Percentiles rank a stretch among this genome's conserved stretches.
Conservation (phyloP, 2,329 filamentous ascomycete genomes). For the Annulohypoxylon truncatum region DNA sequence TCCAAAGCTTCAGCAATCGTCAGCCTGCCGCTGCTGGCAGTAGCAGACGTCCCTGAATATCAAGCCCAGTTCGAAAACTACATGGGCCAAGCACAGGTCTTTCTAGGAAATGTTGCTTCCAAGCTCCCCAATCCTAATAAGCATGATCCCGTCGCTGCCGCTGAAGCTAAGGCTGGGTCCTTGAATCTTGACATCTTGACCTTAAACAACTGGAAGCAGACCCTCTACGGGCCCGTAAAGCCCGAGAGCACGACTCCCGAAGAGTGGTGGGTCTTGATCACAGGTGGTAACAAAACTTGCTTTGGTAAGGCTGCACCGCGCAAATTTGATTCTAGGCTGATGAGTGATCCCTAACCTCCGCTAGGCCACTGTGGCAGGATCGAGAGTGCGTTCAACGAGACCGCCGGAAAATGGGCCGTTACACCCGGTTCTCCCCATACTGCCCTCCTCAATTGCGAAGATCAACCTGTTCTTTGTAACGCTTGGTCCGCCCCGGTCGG, state of each 20-base stretch:
- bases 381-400: constrained; percentile 75
- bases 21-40: constrained; percentile 67
- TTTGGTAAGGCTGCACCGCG: constrained; percentile 60
- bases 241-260: constrained; percentile 70
- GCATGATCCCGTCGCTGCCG: constrained; percentile 57
- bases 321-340: constrained; percentile 3
- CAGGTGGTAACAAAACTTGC: constrained; percentile 83
- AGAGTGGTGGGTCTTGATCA: constrained; percentile 81
- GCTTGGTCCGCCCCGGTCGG: constrained; percentile 75
- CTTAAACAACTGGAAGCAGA: constrained; percentile 76
- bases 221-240: constrained; percentile 71
- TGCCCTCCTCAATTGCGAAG: constrained; percentile 78
- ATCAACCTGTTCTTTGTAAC: constrained; percentile 80
- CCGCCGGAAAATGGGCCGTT: constrained; percentile 71
- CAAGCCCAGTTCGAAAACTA: constrained; percentile 73
- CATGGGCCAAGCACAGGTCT: constrained; percentile 69
- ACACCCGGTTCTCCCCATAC: constrained; percentile 73
- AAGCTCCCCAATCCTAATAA: constrained; percentile 62
- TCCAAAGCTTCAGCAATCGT: constrained; percentile 61
- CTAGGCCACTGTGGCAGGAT: constrained; percentile 72
- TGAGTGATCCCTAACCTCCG: constrained; percentile 29
- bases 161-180: constrained; percentile 62
- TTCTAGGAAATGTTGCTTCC: constrained; percentile 63
- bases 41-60: constrained; percentile 67
- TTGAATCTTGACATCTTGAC: constrained; percentile 69